These are phyloP conservation scores for Silene coronaria DNA, from an alignment of 179 eudicot genomes.

Conservation along the genomic window DNA sequence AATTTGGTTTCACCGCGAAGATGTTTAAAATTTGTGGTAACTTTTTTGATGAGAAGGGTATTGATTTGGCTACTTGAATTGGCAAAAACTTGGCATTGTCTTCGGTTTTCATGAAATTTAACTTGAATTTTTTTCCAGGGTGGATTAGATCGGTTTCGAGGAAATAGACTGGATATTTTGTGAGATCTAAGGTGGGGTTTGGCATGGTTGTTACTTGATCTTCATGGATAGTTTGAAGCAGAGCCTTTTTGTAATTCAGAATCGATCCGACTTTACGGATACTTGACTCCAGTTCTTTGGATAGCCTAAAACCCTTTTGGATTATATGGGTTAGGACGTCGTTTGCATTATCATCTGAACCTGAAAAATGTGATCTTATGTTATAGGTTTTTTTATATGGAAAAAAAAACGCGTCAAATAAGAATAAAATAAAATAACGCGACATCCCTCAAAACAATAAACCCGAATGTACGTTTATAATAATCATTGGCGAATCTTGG, in stretches of 20 bases:
- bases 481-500: no score
- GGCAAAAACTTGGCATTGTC: constrained; percentile 8
- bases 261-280: neutral
- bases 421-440: no score
- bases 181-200: neutral
- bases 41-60: constrained; percentile 6
- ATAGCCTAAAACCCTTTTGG: neutral
- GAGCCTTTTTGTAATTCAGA: neutral
- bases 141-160: neutral
- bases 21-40: neutral
- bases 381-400: no score
- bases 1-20: neutral
- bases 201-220: neutral
- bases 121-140: neutral
- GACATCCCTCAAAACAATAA: no score
- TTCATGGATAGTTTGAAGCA: neutral
- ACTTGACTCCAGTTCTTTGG: constrained; percentile 1
- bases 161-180: constrained; percentile 5
- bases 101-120: neutral
- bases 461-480: no score
- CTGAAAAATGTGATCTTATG: neutral
- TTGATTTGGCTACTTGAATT: neutral
- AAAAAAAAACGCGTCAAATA: no score
- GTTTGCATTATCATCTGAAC: neutral
- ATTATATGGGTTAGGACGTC: neutral